Conservation (phyloP, 2,329 filamentous ascomycete genomes). For the Geosmithia morbida region DNA sequence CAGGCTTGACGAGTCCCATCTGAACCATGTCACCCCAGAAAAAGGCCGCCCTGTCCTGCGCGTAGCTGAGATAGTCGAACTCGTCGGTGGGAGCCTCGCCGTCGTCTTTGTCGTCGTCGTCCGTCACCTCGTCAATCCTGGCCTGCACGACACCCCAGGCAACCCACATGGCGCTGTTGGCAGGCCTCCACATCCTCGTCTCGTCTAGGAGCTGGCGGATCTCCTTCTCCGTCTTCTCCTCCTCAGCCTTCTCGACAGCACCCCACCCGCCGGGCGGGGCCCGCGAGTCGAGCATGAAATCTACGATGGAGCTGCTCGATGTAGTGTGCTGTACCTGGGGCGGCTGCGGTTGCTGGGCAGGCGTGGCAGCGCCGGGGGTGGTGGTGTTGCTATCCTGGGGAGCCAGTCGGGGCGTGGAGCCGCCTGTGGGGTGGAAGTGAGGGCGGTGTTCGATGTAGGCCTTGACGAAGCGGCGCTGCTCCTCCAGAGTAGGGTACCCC, state of each 20-base stretch:
- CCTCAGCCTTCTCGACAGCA: slow-evolving; percentile 39
- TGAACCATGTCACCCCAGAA: slow-evolving; percentile 85
- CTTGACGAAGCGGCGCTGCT: slow-evolving; percentile 73
- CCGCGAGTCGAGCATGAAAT: slow-evolving; percentile 74
- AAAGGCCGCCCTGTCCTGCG: slow-evolving; percentile 80
- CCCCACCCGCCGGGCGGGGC: slow-evolving; percentile 38
- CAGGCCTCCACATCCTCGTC: slow-evolving; percentile 70
- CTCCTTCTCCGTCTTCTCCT: slow-evolving; percentile 51
- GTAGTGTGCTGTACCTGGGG: slow-evolving; percentile 20
- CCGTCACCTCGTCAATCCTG: slow-evolving; percentile 68
- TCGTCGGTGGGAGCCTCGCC: slow-evolving; percentile 47
- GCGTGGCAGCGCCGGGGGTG: neutral
- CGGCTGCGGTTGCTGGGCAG: neutral
- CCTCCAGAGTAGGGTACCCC: slow-evolving; percentile 62
- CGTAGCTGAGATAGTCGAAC: slow-evolving; percentile 88
- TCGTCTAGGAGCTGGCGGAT: slow-evolving; percentile 62
- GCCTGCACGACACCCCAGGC: slow-evolving; percentile 96
- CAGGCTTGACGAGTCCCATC: slow-evolving; percentile 57
- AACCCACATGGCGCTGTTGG: slow-evolving; percentile 83
- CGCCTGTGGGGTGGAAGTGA: slow-evolving; percentile 35
- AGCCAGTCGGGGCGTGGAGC: slow-evolving; percentile 34
- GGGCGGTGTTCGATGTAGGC: slow-evolving; percentile 78
- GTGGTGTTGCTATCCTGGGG: slow-evolving; percentile 18
- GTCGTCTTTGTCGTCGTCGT: slow-evolving; percentile 38
- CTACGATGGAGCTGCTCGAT: slow-evolving; percentile 38